phyloP scores from a whole-genome alignment of 2,329 filamentous ascomycete species.

The Alternaria sp. region DNA sequence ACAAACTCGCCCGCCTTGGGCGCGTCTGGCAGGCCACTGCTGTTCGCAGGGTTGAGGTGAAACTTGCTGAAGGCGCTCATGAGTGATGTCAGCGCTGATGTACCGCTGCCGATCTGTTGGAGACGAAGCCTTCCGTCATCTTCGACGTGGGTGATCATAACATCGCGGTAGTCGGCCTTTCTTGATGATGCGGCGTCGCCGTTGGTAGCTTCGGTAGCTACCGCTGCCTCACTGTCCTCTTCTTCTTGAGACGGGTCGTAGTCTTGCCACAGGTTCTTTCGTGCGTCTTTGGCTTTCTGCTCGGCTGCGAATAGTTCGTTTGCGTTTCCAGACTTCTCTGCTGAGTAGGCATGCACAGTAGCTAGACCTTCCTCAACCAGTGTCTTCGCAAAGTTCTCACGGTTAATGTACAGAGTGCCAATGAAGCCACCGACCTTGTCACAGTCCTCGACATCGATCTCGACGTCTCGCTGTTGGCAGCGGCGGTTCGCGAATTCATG shows the following conservation, averaged over 20 bases:
- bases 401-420: constrained; percentile 88
- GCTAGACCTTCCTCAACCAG: constrained; percentile 94
- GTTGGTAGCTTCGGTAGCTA: constrained; percentile 55
- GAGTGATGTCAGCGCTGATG: constrained; percentile 80
- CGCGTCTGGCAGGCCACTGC: constrained; percentile 71
- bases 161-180: constrained; percentile 91
- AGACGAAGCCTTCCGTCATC: constrained; percentile 83
- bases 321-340: constrained; percentile 91
- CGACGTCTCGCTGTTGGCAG: constrained; percentile 92
- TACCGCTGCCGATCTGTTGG: constrained; percentile 87
- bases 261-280: constrained; percentile 89
- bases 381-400: constrained; percentile 92
- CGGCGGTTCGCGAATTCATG: constrained; percentile 88
- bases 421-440: constrained; percentile 99
- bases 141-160: constrained; percentile 90
- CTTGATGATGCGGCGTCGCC: constrained; percentile 63
- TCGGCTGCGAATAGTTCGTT: constrained; percentile 87
- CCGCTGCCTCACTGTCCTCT: constrained; percentile 60
- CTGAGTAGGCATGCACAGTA: constrained; percentile 90
- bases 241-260: constrained; percentile 90
- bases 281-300: constrained; percentile 83
- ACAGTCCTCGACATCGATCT: constrained; percentile 91
- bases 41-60: constrained; percentile 84
- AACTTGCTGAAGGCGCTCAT: constrained; percentile 93
- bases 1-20: constrained; percentile 93